These are phyloP conservation scores for Eucalyptus albens DNA, from an alignment of 345 rosid species.

Conservation along the genomic window DNA sequence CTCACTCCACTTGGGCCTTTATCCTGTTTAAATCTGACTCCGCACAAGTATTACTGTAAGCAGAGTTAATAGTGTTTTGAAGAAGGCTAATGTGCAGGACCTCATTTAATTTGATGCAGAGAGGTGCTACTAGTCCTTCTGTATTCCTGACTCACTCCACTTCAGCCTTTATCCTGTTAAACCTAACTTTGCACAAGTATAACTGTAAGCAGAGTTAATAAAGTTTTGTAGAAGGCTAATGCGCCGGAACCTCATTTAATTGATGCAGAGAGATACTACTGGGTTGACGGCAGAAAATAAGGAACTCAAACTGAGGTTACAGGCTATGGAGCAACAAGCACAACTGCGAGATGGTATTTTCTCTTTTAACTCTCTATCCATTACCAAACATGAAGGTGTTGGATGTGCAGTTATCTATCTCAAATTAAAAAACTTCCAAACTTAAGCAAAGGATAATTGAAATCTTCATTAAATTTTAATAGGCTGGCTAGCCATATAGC, in stretches of 20 bases:
- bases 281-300: conserved; percentile 59
- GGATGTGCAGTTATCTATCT: not conserved
- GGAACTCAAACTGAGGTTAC: conserved; percentile 61
- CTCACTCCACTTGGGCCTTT: not conserved
- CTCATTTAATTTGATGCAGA: conserved; percentile 16
- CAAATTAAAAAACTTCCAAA: not conserved
- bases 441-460: not conserved
- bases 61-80: not conserved
- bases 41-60: conserved; percentile 46
- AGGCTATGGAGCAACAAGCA: conserved; percentile 72
- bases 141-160: not conserved
- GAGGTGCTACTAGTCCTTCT: conserved; percentile 18
- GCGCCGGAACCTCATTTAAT: not conserved
- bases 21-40: not conserved
- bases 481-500: not conserved
- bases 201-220: conserved; percentile 21
- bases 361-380: not conserved
- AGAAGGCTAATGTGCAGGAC: not conserved
- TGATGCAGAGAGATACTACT: conserved; percentile 49
- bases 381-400: not conserved
- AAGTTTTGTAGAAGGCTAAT: not conserved
- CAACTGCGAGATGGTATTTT: conserved; percentile 59
- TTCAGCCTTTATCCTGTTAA: not conserved
- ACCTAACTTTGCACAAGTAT: conserved; percentile 17
- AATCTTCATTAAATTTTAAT: not conserved